Base-by-base conservation (phyloP, 345 rosid genomes). In the Barbarea vulgaris region DNA sequence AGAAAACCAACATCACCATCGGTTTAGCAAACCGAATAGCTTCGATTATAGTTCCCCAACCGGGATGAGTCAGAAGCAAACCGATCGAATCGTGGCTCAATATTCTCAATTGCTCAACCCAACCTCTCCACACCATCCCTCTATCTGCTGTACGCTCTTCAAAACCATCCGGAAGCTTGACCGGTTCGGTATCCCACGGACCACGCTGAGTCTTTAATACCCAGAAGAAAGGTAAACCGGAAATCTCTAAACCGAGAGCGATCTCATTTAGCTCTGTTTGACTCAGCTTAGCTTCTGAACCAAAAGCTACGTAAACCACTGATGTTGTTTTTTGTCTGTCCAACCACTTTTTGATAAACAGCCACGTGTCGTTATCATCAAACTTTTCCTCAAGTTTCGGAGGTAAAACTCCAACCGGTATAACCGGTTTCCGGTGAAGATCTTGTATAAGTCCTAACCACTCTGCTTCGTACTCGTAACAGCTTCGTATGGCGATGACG, bases 351-450 rank as follows among this genome's bases (percentile, higher is more conserved):
- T 75, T 73, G 10, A 84, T 69, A 13, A 31, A 2, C 31, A 47
- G 19, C 85, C 83, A 80, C 25, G 71, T 53, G 59, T 81, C 79
- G 0, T 58, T 53, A 4, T 68, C 66, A 15, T 66, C 36, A 3
- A 34, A 12, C 17, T 11, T n/a, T 58, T 58, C 63, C 12, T 9
- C 13, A n/a, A n/a, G n/a, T 51, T 44, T 6, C 69, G 84, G n/a
- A 83, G 88, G 64, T 24, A 87, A 65, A 4, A 72, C 73, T n/a
- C 92, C 96, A 0, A 83, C 69, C 1, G 88, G 88, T 19, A 88
- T 39, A 34, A 84, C 81, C 7, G 83, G 84, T 57, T 80, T 86
- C 1, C 39, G 9, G 52, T 66, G 66, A 50, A 86, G 57, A 15
- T 85, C 48, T 1, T 30, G 67, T 0, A 80, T 19, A 5, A 85